Percentiles rank a stretch among this genome's conserved stretches.
phyloP scores from a whole-genome alignment of 441 rosid genomes.

The Hypseocharis bilobata region DNA sequence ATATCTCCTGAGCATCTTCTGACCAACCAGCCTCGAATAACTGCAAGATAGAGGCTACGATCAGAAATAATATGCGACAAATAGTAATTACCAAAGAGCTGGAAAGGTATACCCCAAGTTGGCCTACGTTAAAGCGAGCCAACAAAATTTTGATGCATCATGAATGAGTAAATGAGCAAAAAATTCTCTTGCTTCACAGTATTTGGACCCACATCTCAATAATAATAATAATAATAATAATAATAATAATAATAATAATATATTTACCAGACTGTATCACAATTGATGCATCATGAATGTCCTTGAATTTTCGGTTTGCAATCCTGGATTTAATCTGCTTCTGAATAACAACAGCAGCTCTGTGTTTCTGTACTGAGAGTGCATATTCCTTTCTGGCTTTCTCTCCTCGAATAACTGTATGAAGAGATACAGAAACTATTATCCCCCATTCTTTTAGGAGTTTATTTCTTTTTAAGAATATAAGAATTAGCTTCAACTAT shows the following conservation, averaged over 20 bases:
- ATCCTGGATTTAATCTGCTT: slow-evolving; percentile 48
- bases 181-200: background rate
- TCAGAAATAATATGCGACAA: background rate
- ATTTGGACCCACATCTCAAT: slow-evolving; percentile 13
- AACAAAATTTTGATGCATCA: too few relatives aligned
- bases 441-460: background rate
- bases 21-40: slow-evolving; percentile 85
- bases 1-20: slow-evolving; percentile 83
- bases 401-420: slow-evolving; percentile 70
- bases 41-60: slow-evolving; percentile 33
- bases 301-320: slow-evolving; percentile 38
- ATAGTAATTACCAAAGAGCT: background rate
- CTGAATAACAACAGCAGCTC: slow-evolving; percentile 82
- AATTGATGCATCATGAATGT: slow-evolving; percentile 46
- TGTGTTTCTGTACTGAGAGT: slow-evolving; percentile 47
- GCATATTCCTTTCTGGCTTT: slow-evolving; percentile 58
- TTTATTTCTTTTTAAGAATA: background rate
- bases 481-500: slow-evolving; percentile 10
- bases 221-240: background rate
- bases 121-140: background rate
- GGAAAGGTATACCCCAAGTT: background rate
- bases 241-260: slow-evolving; percentile 6
- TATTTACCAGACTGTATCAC: slow-evolving; percentile 68
- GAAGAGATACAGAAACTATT: slow-evolving; percentile 19
- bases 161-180: slow-evolving; percentile 15